Evolutionary conservation across 352 stramenopile species (phyloP), one percentile per base, ranked within the genome.

Genomic region (Phytopythium montanum): DNA sequence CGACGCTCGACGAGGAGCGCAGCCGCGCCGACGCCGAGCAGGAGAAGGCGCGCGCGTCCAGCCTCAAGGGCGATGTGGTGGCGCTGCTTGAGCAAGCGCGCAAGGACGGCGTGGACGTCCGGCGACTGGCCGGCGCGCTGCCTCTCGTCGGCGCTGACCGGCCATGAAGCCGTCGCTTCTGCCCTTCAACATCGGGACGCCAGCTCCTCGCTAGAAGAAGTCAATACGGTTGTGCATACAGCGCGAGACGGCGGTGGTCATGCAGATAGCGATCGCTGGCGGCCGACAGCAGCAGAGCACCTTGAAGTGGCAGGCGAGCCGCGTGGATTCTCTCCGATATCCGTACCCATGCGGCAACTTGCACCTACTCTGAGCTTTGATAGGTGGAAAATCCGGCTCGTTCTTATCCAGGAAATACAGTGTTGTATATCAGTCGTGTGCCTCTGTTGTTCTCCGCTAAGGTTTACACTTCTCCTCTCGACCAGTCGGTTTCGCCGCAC

Each of bases 1-100:
- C 80, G n/a, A 92, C 77, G 62, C 69, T 95, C 8, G 84, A 95
- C 33, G 84, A 92, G 64, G 86, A 95, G 60, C 73, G 73, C 14
- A 90, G 78, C 18, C 70, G 75, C 16, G 45, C 50, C 7, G 75
- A 93, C 19, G 78, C 77, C 2, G 75, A 88, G n/a, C 64, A 84
- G 46, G 84, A 92, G 57, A 81, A 79, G 36, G 75, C 73, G 10
- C 79, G 77, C 26, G 68, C 69, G n/a, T 36, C 57, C 44, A 92
- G 80, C 51, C 61, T 94, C 36, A 72, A 85, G 50, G 70, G 60
- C 31, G 84, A 95, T 57, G 61, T 95, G 46, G 70, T 88, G 31
- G 64, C 72, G n/a, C 58, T 95, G 48, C 72, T 95, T 33, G 81
- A 90, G 25, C 69, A 87, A 38, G 85, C 85, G 6, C 74, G 74